A percentile compares a stretch with the other conserved stretches of the same genome.
phyloP scores from a whole-genome alignment of 768 basidiomycete genomes.

The Pluteus cervinus region DNA sequence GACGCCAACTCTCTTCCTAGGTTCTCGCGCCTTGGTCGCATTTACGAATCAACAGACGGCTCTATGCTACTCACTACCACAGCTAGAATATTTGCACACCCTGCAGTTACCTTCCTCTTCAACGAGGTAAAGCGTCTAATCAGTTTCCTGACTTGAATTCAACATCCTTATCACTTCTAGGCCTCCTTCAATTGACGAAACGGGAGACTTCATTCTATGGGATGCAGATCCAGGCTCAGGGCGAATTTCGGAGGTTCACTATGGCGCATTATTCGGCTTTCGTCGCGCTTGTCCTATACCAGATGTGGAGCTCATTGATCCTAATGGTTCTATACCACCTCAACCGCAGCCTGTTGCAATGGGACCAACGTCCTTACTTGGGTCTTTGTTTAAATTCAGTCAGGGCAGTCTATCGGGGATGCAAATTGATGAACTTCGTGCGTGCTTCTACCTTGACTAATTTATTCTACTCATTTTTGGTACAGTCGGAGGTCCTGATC shows the following conservation, averaged over 20 bases:
- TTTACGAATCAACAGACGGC: constrained; percentile 45
- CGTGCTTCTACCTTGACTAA: constrained; percentile 14
- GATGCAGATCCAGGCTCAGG: constrained; percentile 25
- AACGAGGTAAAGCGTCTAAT: constrained; percentile 23
- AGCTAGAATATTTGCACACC: constrained; percentile 50
- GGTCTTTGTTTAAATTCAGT: constrained; percentile 50
- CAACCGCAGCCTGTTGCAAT: constrained; percentile 59
- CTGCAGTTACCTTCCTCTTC: constrained; percentile 27
- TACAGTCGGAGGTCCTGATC: constrained; percentile 60
- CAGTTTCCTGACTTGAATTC: neutral
- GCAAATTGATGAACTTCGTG: constrained; percentile 55
- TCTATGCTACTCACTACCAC: constrained; percentile 58
- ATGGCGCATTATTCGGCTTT: constrained; percentile 56
- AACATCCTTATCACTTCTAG: constrained; percentile 12
- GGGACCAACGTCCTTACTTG: constrained; percentile 49
- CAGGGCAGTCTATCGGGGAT: constrained; percentile 49
- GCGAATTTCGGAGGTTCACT: constrained; percentile 31
- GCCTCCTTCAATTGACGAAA: constrained; percentile 36
- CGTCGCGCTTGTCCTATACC: constrained; percentile 45
- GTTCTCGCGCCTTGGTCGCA: constrained; percentile 48
- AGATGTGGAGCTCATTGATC: constrained; percentile 43
- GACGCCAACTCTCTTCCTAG: constrained; percentile 15
- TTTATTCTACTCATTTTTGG: constrained; percentile 2
- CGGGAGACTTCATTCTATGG: constrained; percentile 52
- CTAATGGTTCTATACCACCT: constrained; percentile 37